Conservation (phyloP, 345 rosid genomes). For the Eucalyptus polybractea region DNA sequence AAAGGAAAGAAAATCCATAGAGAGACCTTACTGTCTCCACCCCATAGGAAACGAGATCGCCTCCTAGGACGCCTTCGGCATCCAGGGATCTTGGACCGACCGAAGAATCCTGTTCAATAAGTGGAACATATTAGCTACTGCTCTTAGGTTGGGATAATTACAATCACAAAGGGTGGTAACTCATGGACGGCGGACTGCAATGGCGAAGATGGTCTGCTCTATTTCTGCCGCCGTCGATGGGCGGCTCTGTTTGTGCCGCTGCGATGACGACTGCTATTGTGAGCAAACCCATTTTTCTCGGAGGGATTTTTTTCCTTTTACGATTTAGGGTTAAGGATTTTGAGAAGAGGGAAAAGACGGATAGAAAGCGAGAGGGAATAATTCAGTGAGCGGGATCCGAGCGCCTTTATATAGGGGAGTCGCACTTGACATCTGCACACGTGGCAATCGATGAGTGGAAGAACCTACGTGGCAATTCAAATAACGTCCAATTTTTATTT, state of each 20-base stretch:
- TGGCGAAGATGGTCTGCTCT: background rate
- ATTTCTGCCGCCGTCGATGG: background rate
- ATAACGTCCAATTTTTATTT: background rate
- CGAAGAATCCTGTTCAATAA: background rate
- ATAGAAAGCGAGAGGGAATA: background rate
- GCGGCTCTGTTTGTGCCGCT: background rate
- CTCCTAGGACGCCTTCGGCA: background rate
- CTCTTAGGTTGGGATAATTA: background rate
- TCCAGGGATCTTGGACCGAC: background rate
- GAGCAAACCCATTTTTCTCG: background rate
- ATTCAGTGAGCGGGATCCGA: fast-evolving
- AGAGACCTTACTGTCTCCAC: background rate
- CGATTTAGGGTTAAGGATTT: background rate
- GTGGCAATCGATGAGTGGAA: background rate
- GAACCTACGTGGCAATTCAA: background rate
- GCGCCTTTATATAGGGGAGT: background rate
- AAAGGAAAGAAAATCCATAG: too few species aligned
- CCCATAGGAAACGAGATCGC: background rate
- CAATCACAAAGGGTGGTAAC: background rate
- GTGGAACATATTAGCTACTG: background rate
- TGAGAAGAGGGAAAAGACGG: background rate
- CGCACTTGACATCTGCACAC: background rate
- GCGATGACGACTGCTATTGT: fast-evolving
- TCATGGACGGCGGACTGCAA: background rate
- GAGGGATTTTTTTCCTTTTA: background rate